Conservation (phyloP, 192 early-diverging fungal genomes). For the Linnemannia exigua region DNA sequence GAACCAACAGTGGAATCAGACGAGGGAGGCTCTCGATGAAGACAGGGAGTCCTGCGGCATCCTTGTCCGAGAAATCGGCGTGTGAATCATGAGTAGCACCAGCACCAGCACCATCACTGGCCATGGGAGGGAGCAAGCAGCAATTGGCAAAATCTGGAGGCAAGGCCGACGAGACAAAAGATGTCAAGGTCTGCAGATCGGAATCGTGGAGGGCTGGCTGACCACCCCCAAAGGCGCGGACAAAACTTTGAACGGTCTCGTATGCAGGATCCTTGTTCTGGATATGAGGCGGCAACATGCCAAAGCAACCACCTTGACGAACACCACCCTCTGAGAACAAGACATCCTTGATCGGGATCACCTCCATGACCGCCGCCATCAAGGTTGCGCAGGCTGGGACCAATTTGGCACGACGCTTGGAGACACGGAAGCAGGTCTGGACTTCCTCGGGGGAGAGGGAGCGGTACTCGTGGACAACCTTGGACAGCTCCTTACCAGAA, state of each 20-base stretch:
- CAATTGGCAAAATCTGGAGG: constrained; percentile 44
- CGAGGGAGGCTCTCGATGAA: constrained; percentile 57
- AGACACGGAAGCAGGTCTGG: constrained; percentile 59
- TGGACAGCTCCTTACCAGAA: constrained; percentile 51
- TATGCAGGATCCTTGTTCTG: constrained; percentile 63
- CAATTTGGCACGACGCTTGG: constrained; percentile 67
- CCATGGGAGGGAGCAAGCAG: constrained; percentile 31
- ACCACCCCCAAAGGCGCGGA: constrained; percentile 30
- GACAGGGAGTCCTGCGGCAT: constrained; percentile 32
- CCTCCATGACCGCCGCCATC: constrained; percentile 61
- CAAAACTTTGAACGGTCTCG: constrained; percentile 58
- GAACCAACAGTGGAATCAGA: constrained; percentile 60
- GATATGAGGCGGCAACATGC: constrained; percentile 50
- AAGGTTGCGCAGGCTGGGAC: constrained; percentile 68
- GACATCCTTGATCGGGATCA: constrained; percentile 54
- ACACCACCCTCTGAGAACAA: constrained; percentile 72
- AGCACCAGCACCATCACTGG: constrained; percentile 9
- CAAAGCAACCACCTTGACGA: constrained; percentile 68
- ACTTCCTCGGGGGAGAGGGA: constrained; percentile 51
- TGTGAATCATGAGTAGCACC: neutral
- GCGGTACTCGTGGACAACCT: constrained; percentile 56
- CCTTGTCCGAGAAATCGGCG: constrained; percentile 23
- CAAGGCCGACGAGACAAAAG: constrained; percentile 34
- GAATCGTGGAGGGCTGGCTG: constrained; percentile 42
- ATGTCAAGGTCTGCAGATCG: constrained; percentile 25